Percentiles rank a stretch among this genome's conserved stretches.
Conservation (phyloP, 768 basidiomycete genomes). For the Paxillus ammoniavirescens region DNA sequence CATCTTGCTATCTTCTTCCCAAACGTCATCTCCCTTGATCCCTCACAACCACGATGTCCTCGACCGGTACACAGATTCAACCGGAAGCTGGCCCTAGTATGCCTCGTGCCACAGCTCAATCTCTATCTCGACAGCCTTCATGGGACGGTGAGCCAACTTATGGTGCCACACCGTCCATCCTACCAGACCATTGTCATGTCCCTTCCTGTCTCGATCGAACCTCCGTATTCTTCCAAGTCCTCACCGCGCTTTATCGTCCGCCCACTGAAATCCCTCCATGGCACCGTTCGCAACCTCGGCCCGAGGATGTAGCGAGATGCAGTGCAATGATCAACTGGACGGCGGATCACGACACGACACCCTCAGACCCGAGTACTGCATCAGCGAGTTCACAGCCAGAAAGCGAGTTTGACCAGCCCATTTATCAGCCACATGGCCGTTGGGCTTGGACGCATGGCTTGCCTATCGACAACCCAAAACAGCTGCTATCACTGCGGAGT, state of each 20-base stretch:
- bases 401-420: slow-evolving; percentile 18
- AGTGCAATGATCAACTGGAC: slow-evolving; percentile 30
- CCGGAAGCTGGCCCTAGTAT: slow-evolving; percentile 22
- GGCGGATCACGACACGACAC: neutral
- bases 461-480: slow-evolving; percentile 24
- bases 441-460: slow-evolving; percentile 32
- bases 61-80: neutral
- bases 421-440: slow-evolving; percentile 32
- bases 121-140: neutral
- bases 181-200: slow-evolving; percentile 4
- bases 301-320: slow-evolving; percentile 23
- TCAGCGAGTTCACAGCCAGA: slow-evolving; percentile 2
- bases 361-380: neutral
- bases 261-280: neutral
- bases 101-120: neutral
- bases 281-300: slow-evolving; percentile 14
- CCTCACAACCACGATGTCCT: slow-evolving; percentile 10
- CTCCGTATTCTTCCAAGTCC: slow-evolving; percentile 30
- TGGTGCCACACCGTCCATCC: slow-evolving; percentile 7
- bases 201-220: slow-evolving; percentile 21
- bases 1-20: neutral
- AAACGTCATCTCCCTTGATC: neutral
- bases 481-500: slow-evolving; percentile 27
- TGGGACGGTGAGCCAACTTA: slow-evolving; percentile 6
- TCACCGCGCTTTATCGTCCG: slow-evolving; percentile 25